Base-by-base conservation (phyloP, 108 stramenopile species). In the Cyclotella cryptica region DNA sequence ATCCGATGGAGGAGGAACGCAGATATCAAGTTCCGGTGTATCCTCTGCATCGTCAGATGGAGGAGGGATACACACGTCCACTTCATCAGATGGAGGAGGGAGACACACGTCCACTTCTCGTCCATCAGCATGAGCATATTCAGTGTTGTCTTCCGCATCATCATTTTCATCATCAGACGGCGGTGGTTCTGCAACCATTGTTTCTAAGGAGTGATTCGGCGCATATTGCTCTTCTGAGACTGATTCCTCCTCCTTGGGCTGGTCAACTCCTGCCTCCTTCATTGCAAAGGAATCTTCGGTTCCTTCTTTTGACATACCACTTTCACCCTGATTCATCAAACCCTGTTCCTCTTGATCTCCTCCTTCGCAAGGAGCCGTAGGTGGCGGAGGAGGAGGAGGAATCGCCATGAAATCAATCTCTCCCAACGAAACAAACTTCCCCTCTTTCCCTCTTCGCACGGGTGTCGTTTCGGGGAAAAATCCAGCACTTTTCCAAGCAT, bases 401-500 rank as follows among this genome's bases (percentile, higher is more conserved):
- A n/a, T n/a, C n/a, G n/a, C 64, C 46, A 69, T 53, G 30, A 84
- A 71, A 60, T 84, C 84, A 46, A 84, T 61, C 10, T 57, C 53
- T 8, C 65, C 72, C 69, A 84, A 57, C 10, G 67, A 35, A 5
- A 80, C 45, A 53, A 84, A 84, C n/a, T 47, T 41, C 11, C 60
- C 75, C 10, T 66, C 64, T 13, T 57, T 39, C 13, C 54, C 69
- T 41, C 47, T 75, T 30, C 70, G 44, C 60, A 85, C 75, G 18
- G 79, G 79, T 13, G 84, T 85, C 1, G 52, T 72, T 40, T 46
- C 24, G 12, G 75, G 84, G 49, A 85, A 85, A 46, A 88, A 95
- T 17, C 91, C 93, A 13, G 89, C 91, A 40, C 59, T 19, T 18
- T 86, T 84, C 94, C 94, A 95, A 61, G 53, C 69, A 59, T 75